phyloP scores from a whole-genome alignment of 306 rosid species.

The Cucurbita moschata region DNA sequence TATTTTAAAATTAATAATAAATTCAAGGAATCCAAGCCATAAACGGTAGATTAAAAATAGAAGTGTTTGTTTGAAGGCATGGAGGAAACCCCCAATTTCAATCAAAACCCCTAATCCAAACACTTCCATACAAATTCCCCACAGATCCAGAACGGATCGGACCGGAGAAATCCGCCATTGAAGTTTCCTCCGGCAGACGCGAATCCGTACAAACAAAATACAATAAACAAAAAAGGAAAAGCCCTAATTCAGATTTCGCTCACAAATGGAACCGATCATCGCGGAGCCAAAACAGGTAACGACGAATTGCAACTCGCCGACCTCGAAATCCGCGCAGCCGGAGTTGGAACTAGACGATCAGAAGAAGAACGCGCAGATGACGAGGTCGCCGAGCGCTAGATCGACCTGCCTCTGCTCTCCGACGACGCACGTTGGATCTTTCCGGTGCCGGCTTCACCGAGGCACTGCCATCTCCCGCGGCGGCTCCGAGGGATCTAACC shows the following conservation, averaged over 20 bases:
- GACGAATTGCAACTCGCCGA: conserved; percentile 2
- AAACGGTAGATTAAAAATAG: not conserved
- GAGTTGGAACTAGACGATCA: conserved; percentile 17
- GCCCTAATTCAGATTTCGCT: not conserved
- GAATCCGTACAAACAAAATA: not conserved
- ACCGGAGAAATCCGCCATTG: not conserved
- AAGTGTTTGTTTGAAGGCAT: not conserved
- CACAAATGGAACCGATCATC: not conserved
- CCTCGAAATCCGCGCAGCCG: conserved; percentile 5
- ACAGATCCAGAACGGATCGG: not conserved
- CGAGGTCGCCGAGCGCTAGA: conserved; percentile 21
- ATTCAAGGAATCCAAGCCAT: not conserved
- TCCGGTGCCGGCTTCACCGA: conserved; percentile 59
- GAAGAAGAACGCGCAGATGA: conserved; percentile 24
- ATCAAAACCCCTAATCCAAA: not conserved
- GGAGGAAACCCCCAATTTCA: not conserved
- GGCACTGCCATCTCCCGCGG: conserved; percentile 18
- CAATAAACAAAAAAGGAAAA: not conserved
- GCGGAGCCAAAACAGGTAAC: conserved; percentile 17
- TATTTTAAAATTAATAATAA: no score
- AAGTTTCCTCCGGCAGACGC: not conserved
- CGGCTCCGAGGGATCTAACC: conserved; percentile 42
- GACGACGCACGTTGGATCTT: conserved; percentile 74
- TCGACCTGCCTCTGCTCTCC: conserved; percentile 68
- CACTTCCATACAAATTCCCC: not conserved